Percentiles rank a stretch among this genome's conserved stretches.
phyloP scores from a whole-genome alignment of 2,329 filamentous ascomycete species.

The Hymenoscyphus fraxineus region DNA sequence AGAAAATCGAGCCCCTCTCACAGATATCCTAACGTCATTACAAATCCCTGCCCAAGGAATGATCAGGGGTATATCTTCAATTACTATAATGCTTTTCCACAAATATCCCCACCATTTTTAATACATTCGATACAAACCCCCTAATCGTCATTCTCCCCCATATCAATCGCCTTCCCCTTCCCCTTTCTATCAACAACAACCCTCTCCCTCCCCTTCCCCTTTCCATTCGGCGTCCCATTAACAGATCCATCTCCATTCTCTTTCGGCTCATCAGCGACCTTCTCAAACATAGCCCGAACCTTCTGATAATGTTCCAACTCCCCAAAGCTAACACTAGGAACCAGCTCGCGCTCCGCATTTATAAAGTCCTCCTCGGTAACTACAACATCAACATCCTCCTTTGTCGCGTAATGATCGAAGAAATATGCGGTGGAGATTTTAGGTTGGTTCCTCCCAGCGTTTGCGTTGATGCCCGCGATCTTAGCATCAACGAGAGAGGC shows the following conservation, averaged over 20 bases:
- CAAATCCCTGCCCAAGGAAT: not conserved
- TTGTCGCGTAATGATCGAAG: conserved; percentile 85
- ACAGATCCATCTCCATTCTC: conserved; percentile 16
- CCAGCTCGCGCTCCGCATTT: conserved; percentile 74
- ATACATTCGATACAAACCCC: conserved; percentile 34
- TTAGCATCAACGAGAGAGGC: conserved; percentile 80
- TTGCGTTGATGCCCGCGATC: conserved; percentile 63
- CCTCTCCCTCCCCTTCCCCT: conserved; percentile 24
- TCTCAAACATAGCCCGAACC: conserved; percentile 81
- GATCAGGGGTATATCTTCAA: not conserved
- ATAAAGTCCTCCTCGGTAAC: conserved; percentile 88
- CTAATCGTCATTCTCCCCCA: conserved; percentile 39
- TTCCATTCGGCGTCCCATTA: conserved; percentile 18
- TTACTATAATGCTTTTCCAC: not conserved
- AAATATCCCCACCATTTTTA: not conserved
- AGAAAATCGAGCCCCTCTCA: no score
- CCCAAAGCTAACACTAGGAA: conserved; percentile 90
- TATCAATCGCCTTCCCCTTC: conserved; percentile 38
- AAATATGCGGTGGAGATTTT: conserved; percentile 80
- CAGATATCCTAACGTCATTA: not conserved
- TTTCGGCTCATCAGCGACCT: conserved; percentile 41
- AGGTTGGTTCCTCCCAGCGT: conserved; percentile 16
- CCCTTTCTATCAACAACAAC: conserved; percentile 13
- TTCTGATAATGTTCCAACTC: conserved; percentile 88
- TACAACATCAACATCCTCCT: conserved; percentile 79